phyloP scores from a whole-genome alignment of 345 rosid species.

The Bretschneidera sinensis region DNA sequence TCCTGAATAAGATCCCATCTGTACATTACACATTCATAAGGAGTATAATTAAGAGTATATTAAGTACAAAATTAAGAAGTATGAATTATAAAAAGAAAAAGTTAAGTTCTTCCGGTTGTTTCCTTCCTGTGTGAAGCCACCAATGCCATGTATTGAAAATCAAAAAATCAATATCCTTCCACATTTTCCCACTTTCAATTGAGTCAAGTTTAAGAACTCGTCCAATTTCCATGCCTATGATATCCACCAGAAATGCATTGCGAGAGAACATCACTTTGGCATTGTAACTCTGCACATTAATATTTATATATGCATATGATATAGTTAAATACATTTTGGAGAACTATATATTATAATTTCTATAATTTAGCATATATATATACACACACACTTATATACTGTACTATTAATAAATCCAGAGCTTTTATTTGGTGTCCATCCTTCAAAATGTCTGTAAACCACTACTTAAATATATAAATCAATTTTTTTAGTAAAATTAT shows the following conservation, averaged over 20 bases:
- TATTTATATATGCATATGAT: neutral
- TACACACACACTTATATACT: too few relatives aligned
- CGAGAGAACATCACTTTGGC: constrained; percentile 49
- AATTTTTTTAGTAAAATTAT: too few relatives aligned
- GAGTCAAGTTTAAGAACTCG: constrained; percentile 55
- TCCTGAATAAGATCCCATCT: constrained; percentile 60
- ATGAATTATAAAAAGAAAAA: neutral
- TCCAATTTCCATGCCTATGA: constrained; percentile 28
- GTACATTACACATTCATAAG: neutral
- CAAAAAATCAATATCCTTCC: constrained; percentile 54
- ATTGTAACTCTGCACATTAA: constrained; percentile 35
- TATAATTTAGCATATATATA: too few relatives aligned
- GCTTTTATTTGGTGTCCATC: too few relatives aligned
- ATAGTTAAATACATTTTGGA: neutral
- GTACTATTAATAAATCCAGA: too few relatives aligned
- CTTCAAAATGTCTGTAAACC: too few relatives aligned
- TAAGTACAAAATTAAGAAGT: neutral
- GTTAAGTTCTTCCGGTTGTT: constrained; percentile 49
- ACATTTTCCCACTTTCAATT: constrained; percentile 40
- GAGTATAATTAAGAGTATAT: neutral
- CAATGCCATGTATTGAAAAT: constrained; percentile 89
- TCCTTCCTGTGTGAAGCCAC: constrained; percentile 81
- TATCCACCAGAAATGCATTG: constrained; percentile 72
- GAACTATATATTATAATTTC: too few relatives aligned
- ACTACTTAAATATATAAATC: too few relatives aligned